phyloP scores from a whole-genome alignment of 208 protist genomes.

The Leishmania turanica region DNA sequence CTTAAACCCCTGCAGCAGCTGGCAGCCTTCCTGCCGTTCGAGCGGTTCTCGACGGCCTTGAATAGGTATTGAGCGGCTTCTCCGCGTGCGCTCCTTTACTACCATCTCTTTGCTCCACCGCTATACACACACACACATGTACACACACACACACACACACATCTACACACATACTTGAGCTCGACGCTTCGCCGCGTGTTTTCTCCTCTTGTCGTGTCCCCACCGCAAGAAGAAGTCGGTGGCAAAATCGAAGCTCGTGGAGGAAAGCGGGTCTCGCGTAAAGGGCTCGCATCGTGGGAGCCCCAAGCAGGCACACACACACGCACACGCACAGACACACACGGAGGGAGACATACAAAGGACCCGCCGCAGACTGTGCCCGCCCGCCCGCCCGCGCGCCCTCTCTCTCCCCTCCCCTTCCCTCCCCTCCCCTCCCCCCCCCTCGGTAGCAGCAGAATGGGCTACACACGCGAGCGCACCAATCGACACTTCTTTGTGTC shows the following conservation, averaged over 20 bases:
- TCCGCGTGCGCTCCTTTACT: not conserved
- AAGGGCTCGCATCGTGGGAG: too few species aligned
- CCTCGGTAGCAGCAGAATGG: constrained; percentile 31
- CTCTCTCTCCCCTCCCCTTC: not conserved
- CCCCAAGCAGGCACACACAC: not conserved
- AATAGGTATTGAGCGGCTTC: not conserved
- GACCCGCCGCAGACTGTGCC: too few species aligned
- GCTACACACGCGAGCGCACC: constrained; percentile 87
- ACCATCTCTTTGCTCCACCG: not conserved
- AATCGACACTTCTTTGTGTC: constrained; percentile 90
- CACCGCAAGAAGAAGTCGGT: not conserved
- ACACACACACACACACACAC: too few species aligned
- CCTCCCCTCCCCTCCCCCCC: not conserved
- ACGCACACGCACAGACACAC: not conserved
- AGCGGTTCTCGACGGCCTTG: not conserved
- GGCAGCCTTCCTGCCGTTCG: not conserved
- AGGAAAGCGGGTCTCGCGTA: not conserved
- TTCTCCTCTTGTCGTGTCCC: too few species aligned
- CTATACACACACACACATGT: not conserved
- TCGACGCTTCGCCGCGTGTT: too few species aligned
- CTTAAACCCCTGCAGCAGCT: not conserved
- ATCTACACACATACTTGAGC: too few species aligned
- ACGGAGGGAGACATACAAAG: not conserved
- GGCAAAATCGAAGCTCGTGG: not conserved
- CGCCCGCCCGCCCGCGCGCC: not conserved